Base-by-base conservation (phyloP, 257 asterid species). In the Solanum piurae region DNA sequence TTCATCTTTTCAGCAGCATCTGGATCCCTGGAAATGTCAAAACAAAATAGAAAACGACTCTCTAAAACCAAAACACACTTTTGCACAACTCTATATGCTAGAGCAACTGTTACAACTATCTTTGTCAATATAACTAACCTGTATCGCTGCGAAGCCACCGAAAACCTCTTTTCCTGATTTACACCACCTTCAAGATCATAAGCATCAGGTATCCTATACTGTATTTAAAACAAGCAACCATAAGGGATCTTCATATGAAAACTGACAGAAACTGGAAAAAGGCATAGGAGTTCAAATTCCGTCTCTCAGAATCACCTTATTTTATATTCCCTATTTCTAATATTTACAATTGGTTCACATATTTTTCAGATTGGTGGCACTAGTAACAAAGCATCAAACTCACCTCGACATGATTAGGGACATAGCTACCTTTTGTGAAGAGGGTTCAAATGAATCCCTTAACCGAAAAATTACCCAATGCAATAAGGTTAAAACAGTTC, bases 1-100 rank as follows among this genome's bases (percentile, higher is more conserved):
- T 97, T 95, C 98, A 97, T 97, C 93, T 97, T 97, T 88, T 95
- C 98, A 66, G 89, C 95, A 42, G 97, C 98, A 86, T 89, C 87
- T 85, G 95, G 91, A 92, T 97, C 99, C 93, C 96, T 95, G 90
- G 62, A 86, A 40, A 79, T 76, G 38, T 27, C 85, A 85, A 69
- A 69, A 77, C 84, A 91, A 75, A 76, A 84, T 75, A 82, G 55
- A 64, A 83, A 88, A 52, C 42, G 62, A 13, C 62, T 42, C 38
- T 42, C 60, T 27, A 44, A 27, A 37, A 46, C 16, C 64, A 46
- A 46, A 12, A 8, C 4, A 27, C 62, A 44, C 66, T 27, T 42
- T 8, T 42, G n/a, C 66, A 46, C 62, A 44, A 42, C 84, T 79
- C 40, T 27, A 11, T 27, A 21, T 79, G 64, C 84, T 27, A 79